Evolutionary conservation across 306 rosid species (phyloP), one percentile per base, ranked within the genome.

Genomic region (Glycine soja): DNA sequence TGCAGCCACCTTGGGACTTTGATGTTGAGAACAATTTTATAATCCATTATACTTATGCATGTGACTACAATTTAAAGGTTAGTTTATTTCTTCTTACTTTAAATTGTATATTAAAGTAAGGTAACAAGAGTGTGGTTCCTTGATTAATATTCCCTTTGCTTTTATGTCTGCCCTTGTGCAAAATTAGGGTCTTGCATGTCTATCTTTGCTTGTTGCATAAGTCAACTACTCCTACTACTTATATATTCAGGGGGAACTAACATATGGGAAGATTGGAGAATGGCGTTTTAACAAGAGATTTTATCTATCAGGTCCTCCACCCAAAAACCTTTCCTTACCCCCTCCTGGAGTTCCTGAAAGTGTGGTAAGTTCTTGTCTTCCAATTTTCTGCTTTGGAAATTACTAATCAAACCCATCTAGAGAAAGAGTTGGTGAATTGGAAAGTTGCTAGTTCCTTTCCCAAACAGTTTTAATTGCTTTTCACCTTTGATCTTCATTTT

Each of bases 261-360:
- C 92, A 81, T 88, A 88, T 70, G 97, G 94, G n/a, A 89, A 91
- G 82, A 72, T 83, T 18, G 95, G 95, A 53, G 94, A 89, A 77
- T 93, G 97, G 97, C 93, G 90, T 70, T 93, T 93, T 67, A 92
- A 91, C 87, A 93, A 93, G 89, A 93, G 96, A 91, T 77, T 94
- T 0, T 85, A 84, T 91, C 92, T 92, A 56, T 61, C 71, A 48
- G 88, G 87, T 79, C 97, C 97, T 79, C 93, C 90, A 40, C 97
- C 97, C 2, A 88, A 81, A 86, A 89, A 91, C 78, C 84, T 93
- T 70, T 71, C 97, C 57, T 87, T 89, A 64, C 97, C 95, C 47
- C 97, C 95, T 81, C 90, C 91, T 0, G 95, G 92, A 75, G 92
- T 93, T 86, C 97, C 97, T 9, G 92, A 91, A 89, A 91, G 90